Percentiles rank a stretch among this genome's conserved stretches.
Conservation (phyloP, 371 early-diverging fungal genomes). For the Catenaria anguillulae region DNA sequence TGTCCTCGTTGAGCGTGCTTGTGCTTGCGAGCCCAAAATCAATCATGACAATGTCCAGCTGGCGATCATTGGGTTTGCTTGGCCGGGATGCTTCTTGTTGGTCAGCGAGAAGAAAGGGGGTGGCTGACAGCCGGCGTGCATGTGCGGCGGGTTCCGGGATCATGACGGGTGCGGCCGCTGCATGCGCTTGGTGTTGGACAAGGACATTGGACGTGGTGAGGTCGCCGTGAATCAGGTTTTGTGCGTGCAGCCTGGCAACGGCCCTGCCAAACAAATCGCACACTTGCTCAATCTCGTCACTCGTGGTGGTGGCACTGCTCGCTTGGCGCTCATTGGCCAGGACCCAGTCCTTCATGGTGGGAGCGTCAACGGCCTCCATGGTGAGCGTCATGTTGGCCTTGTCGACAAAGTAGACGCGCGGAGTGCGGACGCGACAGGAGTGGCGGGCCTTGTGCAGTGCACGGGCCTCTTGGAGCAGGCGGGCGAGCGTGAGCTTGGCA, state of each 20-base stretch:
- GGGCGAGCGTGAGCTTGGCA: constrained; percentile 53
- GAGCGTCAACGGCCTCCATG: constrained; percentile 70
- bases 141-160: no score
- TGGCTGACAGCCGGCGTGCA: not conserved
- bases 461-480: constrained; percentile 65
- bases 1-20: constrained; percentile 84
- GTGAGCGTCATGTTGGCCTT: constrained; percentile 46
- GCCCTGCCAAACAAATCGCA: constrained; percentile 50
- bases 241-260: constrained; percentile 67
- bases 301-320: not conserved
- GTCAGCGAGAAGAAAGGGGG: no score
- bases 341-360: constrained; percentile 55
- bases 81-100: no score
- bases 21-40: constrained; percentile 95
- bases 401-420: constrained; percentile 69
- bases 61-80: no score
- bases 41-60: constrained; percentile 41
- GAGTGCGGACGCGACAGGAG: constrained; percentile 54
- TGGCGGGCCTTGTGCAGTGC: constrained; percentile 52
- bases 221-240: constrained; percentile 92
- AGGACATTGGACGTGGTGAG: constrained; percentile 96
- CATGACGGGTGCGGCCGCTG: constrained; percentile 13
- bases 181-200: constrained; percentile 24
- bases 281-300: no score
- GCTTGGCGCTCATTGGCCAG: no score